Conservation (phyloP, 208 protist genomes). For the Trypanosoma platydactyli region DNA sequence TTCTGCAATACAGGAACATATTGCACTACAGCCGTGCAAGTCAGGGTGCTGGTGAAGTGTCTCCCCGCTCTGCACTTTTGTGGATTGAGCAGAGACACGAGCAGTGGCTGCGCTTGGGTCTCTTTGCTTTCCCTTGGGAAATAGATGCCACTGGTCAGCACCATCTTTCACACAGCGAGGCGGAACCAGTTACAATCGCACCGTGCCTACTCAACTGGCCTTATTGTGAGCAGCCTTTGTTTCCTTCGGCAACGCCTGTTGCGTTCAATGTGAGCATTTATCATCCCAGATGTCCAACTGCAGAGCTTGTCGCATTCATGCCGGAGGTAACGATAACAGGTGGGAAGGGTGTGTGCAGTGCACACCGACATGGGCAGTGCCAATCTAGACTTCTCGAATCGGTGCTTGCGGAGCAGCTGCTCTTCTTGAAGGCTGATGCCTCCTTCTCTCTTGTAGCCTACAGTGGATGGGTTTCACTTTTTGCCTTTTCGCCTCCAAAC, state of each 20-base stretch:
- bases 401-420: slow-evolving; percentile 7
- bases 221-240: slow-evolving; percentile 91
- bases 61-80: slow-evolving; percentile 38
- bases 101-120: neutral
- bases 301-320: neutral
- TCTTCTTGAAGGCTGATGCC: slow-evolving; percentile 16
- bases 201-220: slow-evolving; percentile 75
- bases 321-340: slow-evolving; percentile 10
- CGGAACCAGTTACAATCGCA: neutral
- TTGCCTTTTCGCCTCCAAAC: slow-evolving; percentile 30
- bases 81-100: slow-evolving; percentile 14
- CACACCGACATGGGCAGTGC: neutral
- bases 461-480: slow-evolving; percentile 29
- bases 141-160: slow-evolving; percentile 25
- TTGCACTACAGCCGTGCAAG: slow-evolving; percentile 47
- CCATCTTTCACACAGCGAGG: slow-evolving; percentile 10
- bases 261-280: slow-evolving; percentile 93
- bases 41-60: slow-evolving; percentile 66
- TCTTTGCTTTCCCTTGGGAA: slow-evolving; percentile 25
- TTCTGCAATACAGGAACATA: slow-evolving; percentile 38
- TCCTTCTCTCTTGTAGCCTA: slow-evolving; percentile 15
- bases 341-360: slow-evolving; percentile 17
- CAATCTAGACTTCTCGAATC: neutral
- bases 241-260: slow-evolving; percentile 64
- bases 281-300: slow-evolving; percentile 20